Conservation (phyloP, 441 rosid genomes). For the Gossypium lobatum region DNA sequence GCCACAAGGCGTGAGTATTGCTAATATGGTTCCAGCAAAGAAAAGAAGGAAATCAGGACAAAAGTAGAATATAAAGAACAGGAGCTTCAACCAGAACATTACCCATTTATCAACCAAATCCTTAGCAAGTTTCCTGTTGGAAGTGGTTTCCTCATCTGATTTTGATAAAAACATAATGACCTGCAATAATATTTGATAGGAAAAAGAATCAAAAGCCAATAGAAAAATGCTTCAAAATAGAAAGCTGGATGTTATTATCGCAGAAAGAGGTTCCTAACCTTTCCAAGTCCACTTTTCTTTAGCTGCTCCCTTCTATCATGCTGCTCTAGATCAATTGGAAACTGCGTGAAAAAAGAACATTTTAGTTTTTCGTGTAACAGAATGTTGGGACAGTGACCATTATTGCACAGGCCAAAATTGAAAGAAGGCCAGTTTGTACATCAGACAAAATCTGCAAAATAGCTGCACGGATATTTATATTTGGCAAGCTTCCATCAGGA, state of each 20-base stretch:
- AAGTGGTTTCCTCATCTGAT: conserved; percentile 90
- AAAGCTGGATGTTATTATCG: not conserved
- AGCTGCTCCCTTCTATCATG: conserved; percentile 87
- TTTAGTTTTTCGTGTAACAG: conserved; percentile 15
- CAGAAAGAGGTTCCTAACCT: conserved; percentile 41
- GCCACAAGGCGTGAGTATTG: not conserved
- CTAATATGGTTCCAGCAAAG: not conserved
- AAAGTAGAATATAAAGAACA: not conserved
- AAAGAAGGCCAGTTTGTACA: conserved; percentile 33
- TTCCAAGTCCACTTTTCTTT: conserved; percentile 96
- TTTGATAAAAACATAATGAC: conserved; percentile 95
- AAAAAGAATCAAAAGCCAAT: conserved; percentile 11
- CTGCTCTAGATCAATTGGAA: conserved; percentile 91
- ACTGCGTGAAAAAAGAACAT: conserved; percentile 40
- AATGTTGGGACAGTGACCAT: conserved; percentile 12
- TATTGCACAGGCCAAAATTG: not conserved
- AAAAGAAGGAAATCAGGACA: not conserved
- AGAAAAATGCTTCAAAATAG: not conserved
- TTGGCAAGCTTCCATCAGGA: conserved; percentile 97
- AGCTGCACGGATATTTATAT: conserved; percentile 88
- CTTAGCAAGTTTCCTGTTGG: conserved; percentile 89
- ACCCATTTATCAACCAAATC: conserved; percentile 99
- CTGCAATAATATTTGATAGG: conserved; percentile 28
- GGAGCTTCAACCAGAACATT: conserved; percentile 19
- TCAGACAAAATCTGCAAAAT: conserved; percentile 70